A percentile compares a stretch with the other conserved stretches of the same genome.
Evolutionary conservation across 495 filamentous ascomycete genomes (phyloP).

Genomic region (Penicillium atrosanguineum): DNA sequence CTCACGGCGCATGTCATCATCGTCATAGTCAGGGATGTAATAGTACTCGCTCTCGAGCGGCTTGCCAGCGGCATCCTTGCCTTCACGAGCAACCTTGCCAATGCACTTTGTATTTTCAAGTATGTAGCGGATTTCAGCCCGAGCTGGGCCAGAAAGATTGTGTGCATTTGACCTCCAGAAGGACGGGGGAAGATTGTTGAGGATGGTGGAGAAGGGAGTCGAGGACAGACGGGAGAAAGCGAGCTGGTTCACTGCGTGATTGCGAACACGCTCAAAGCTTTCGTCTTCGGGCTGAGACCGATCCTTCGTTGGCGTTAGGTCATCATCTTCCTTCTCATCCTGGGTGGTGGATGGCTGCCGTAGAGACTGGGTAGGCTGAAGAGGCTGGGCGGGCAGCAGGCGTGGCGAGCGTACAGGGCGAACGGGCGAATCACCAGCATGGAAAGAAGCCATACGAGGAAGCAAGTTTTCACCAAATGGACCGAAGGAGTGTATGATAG

Average conservation of each 20-base stretch:
- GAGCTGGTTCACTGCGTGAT: conserved; percentile 91
- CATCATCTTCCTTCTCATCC: conserved; percentile 22
- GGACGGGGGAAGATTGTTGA: conserved; percentile 76
- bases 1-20: conserved; percentile 71
- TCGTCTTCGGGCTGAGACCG: conserved; percentile 37
- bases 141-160: conserved; percentile 48
- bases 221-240: conserved; percentile 96
- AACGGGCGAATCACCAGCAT: conserved; percentile 54
- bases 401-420: conserved; percentile 35
- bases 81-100: conserved; percentile 82
- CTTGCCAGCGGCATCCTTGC: conserved; percentile 96
- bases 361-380: conserved; percentile 38
- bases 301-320: conserved; percentile 21
- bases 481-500: conserved; percentile 84
- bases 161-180: conserved; percentile 46
- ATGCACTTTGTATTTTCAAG: conserved; percentile 73
- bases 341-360: conserved; percentile 26
- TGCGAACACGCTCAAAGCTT: conserved; percentile 44
- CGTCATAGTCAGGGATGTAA: conserved; percentile 89
- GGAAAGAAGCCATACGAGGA: conserved; percentile 72
- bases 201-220: conserved; percentile 81
- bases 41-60: conserved; percentile 94
- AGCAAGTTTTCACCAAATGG: conserved; percentile 82
- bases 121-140: conserved; percentile 62
- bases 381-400: conserved; percentile 31